These are phyloP conservation scores for Wickerhamiella sorbophila DNA, from an alignment of 805 yeast genomes.

Conservation along the genomic window DNA sequence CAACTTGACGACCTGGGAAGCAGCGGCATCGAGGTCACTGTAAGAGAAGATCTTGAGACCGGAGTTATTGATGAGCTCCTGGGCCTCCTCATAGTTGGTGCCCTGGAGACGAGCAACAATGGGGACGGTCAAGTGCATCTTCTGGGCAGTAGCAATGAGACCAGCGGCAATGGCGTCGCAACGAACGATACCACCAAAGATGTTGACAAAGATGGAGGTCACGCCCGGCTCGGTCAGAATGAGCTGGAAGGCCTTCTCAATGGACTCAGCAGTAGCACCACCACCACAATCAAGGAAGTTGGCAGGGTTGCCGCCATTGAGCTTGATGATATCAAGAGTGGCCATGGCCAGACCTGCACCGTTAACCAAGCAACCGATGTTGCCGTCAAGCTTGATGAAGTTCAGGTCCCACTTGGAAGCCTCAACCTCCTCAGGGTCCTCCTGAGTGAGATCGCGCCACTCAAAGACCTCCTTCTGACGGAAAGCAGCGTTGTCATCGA, in stretches of 20 bases:
- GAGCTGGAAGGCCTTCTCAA: conserved; percentile 89
- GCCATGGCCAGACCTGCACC: conserved; percentile 99
- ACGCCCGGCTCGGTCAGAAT: conserved; percentile 81
- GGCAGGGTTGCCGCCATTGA: conserved; percentile 98
- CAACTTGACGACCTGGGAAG: conserved; percentile 81
- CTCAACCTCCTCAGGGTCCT: conserved; percentile 91
- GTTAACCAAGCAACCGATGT: conserved; percentile 96
- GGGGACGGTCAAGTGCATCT: conserved; percentile 80
- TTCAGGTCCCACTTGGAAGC: conserved; percentile 84
- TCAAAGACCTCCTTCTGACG: conserved; percentile 89
- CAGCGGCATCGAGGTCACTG: conserved; percentile 93
- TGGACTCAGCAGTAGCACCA: conserved; percentile 98
- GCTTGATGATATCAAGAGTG: conserved; percentile 97
- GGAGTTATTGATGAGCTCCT: conserved; percentile 67
- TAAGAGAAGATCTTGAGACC: conserved; percentile 87
- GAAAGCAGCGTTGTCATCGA: conserved; percentile 91
- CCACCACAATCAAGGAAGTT: conserved; percentile 99
- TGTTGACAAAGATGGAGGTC: conserved; percentile 92
- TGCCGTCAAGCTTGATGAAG: conserved; percentile 95
- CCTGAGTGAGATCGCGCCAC: conserved; percentile 97
- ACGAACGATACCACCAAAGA: conserved; percentile 98
- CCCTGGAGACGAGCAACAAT: conserved; percentile 98
- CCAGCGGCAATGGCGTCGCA: conserved; percentile 98
- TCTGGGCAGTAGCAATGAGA: conserved; percentile 85
- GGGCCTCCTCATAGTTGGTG: conserved; percentile 84